Conservation (phyloP, 495 filamentous ascomycete genomes). For the Aspergillus steynii region DNA sequence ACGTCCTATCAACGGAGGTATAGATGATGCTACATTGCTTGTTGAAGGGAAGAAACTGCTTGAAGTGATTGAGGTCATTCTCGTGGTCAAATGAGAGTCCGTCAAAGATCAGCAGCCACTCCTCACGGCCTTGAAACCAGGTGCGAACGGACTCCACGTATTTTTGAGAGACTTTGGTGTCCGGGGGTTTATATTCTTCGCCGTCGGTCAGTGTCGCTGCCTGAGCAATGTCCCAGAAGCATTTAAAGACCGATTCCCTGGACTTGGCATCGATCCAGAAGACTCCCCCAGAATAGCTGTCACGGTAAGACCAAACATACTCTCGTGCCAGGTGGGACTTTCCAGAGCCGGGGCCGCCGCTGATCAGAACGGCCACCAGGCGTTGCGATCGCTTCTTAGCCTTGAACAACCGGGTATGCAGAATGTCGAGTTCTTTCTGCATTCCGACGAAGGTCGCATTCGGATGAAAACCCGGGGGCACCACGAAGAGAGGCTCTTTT, state of each 20-base stretch:
- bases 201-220: slow-evolving; percentile 54
- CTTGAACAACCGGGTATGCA: slow-evolving; percentile 69
- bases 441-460: slow-evolving; percentile 78
- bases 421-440: slow-evolving; percentile 63
- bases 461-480: slow-evolving; percentile 73
- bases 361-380: slow-evolving; percentile 68
- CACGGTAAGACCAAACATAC: slow-evolving; percentile 70
- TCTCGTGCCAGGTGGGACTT: slow-evolving; percentile 82
- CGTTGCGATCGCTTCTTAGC: slow-evolving; percentile 60
- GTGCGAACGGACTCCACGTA: slow-evolving; percentile 62
- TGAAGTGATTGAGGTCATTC: slow-evolving; percentile 56
- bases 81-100: slow-evolving; percentile 67
- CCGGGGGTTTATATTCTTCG: slow-evolving; percentile 36
- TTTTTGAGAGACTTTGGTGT: slow-evolving; percentile 45
- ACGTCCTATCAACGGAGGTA: slow-evolving; percentile 68
- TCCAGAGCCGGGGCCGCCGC: slow-evolving; percentile 73
- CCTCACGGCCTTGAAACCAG: slow-evolving; percentile 69
- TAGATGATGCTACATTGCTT: slow-evolving; percentile 72
- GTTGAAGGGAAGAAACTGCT: slow-evolving; percentile 69
- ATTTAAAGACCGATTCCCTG: slow-evolving; percentile 59
- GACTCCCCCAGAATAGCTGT: slow-evolving; percentile 70
- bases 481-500: slow-evolving; percentile 55
- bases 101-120: slow-evolving; percentile 78
- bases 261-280: slow-evolving; percentile 80
- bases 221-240: slow-evolving; percentile 75